A percentile compares a stretch with the other conserved stretches of the same genome.
phyloP scores from a whole-genome alignment of 1,139 yeast genomes.

The Eremothecium gossypii region DNA sequence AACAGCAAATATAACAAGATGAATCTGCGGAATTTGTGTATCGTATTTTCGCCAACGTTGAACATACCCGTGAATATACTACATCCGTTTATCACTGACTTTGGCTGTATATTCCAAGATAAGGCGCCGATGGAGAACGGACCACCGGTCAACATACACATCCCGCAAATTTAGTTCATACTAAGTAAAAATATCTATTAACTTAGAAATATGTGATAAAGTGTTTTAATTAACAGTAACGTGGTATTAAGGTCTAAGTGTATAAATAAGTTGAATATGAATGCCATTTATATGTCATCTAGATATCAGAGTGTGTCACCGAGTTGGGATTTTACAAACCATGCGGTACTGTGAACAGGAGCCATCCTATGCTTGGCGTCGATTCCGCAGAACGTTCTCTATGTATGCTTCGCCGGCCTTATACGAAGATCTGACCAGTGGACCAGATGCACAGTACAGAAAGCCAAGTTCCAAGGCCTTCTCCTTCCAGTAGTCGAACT shows the following conservation, averaged over 20 bases:
- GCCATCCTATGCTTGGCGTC: slow-evolving; percentile 27
- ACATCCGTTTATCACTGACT: slow-evolving; percentile 55
- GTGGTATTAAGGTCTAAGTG: too few species aligned
- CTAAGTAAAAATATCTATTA: too few species aligned
- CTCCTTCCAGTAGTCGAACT: slow-evolving; percentile 88
- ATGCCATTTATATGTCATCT: too few species aligned
- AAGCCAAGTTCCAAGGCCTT: slow-evolving; percentile 81
- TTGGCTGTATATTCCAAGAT: slow-evolving; percentile 51
- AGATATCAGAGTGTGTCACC: too few species aligned
- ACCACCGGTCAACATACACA: slow-evolving; percentile 29
- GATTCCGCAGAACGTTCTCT: slow-evolving; percentile 81
- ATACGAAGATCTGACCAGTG: slow-evolving; percentile 90
- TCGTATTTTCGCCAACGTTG: slow-evolving; percentile 80
- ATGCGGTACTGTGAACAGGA: too few species aligned
- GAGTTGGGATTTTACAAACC: too few species aligned
- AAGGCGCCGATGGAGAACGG: slow-evolving; percentile 33
- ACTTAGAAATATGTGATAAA: too few species aligned
- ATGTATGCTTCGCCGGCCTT: slow-evolving; percentile 98
- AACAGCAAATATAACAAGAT: slow-evolving; percentile 66
- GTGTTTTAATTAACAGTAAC: too few species aligned
- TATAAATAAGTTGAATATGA: too few species aligned
- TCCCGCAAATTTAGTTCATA: slow-evolving; percentile 24
- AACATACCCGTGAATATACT: slow-evolving; percentile 61
- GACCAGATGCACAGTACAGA: slow-evolving; percentile 94
- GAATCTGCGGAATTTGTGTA: slow-evolving; percentile 70